These are phyloP conservation scores for Lunasporangiospora selenospora DNA, from an alignment of 192 early-diverging fungal genomes.

Conservation along the genomic window DNA sequence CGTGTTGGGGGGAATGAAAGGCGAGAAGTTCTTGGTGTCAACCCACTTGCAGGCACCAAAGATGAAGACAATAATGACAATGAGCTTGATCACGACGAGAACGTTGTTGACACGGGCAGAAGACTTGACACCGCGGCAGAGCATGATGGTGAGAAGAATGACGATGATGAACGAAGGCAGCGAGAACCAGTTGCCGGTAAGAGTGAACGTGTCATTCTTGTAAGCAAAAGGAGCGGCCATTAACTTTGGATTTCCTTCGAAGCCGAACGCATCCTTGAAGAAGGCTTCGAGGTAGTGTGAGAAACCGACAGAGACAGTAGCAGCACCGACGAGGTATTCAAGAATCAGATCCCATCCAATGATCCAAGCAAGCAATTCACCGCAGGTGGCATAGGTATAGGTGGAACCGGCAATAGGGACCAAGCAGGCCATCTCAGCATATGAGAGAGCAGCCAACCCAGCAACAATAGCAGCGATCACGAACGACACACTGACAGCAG, in stretches of 20 bases:
- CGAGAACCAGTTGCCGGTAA: conserved; percentile 65
- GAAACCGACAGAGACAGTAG: conserved; percentile 84
- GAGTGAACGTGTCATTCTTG: conserved; percentile 10
- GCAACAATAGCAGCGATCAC: conserved; percentile 79
- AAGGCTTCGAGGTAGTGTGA: conserved; percentile 78
- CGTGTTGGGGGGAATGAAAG: conserved; percentile 74
- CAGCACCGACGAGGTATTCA: conserved; percentile 87
- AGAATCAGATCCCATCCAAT: conserved; percentile 92
- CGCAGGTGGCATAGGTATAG: conserved; percentile 87
- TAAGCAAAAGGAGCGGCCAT: conserved; percentile 76
- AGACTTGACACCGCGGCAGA: conserved; percentile 75
- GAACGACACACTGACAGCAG: conserved; percentile 82
- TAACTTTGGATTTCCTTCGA: conserved; percentile 54
- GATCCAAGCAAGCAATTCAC: conserved; percentile 89
- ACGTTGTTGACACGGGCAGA: conserved; percentile 76
- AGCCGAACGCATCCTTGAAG: conserved; percentile 67
- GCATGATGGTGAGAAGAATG: conserved; percentile 66
- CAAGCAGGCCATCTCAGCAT: conserved; percentile 87
- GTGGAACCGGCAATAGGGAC: conserved; percentile 87
- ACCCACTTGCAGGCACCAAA: conserved; percentile 75
- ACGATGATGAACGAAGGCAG: conserved; percentile 78
- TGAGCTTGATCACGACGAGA: conserved; percentile 75
- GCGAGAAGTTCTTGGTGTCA: conserved; percentile 72
- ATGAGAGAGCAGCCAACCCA: conserved; percentile 82
- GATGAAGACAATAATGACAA: conserved; percentile 82